phyloP scores from a whole-genome alignment of 345 rosid genomes.

The Geranium rotundifolium region DNA sequence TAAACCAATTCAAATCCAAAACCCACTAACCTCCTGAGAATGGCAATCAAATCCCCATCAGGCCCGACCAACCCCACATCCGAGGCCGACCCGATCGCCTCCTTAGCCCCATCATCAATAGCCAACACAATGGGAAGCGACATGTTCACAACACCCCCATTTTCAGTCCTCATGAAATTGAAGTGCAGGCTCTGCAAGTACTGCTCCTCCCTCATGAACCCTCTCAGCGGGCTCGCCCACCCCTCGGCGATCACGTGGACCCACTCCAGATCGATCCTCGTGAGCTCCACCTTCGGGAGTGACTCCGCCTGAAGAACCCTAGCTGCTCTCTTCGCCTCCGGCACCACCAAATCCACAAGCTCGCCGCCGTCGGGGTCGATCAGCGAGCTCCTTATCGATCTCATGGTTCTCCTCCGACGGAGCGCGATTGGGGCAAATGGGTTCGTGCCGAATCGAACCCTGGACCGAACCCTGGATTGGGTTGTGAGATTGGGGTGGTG shows the following conservation, averaged over 20 bases:
- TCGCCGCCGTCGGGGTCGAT: conserved; percentile 91
- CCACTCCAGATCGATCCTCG: conserved; percentile 84
- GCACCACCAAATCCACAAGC: conserved; percentile 58
- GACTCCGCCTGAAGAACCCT: conserved; percentile 48
- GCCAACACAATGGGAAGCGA: conserved; percentile 95
- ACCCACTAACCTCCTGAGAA: conserved; percentile 53
- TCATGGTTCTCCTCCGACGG: conserved; percentile 13
- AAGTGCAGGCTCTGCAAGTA: conserved; percentile 88
- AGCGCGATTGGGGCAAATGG: conserved; percentile 17
- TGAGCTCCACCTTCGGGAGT: conserved; percentile 55
- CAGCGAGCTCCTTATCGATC: conserved; percentile 44
- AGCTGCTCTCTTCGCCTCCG: conserved; percentile 37
- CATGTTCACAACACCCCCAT: conserved; percentile 69
- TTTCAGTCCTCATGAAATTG: conserved; percentile 46
- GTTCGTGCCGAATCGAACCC: conserved; percentile 21
- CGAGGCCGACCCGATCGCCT: conserved; percentile 43
- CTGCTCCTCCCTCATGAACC: conserved; percentile 92
- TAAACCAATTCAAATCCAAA: neutral
- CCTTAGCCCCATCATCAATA: conserved; percentile 63
- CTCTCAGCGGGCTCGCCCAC: conserved; percentile 90
- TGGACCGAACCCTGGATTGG: conserved; percentile 15
- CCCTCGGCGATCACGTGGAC: conserved; percentile 88
- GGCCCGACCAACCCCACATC: conserved; percentile 55
- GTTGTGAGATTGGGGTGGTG: conserved; percentile 2
- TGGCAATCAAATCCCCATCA: conserved; percentile 48